Conservation (phyloP, 495 filamentous ascomycete species). For the Neohortaea acidophila region DNA sequence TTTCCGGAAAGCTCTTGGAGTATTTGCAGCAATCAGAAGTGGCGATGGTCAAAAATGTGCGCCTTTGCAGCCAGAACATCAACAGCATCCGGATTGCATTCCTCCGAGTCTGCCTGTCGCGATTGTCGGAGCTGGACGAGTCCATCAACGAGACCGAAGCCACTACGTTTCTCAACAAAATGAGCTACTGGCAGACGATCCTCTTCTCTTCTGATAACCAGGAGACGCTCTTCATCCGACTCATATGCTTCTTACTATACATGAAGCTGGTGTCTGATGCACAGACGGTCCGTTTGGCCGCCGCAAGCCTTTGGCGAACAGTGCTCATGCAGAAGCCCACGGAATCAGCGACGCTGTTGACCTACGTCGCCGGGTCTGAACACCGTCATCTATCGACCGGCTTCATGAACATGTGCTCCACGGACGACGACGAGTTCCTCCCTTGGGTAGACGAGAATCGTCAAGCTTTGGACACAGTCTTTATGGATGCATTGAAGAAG, state of each 20-base stretch:
- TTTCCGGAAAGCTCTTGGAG: constrained; percentile 69
- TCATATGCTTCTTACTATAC: constrained; percentile 85
- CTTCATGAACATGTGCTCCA: constrained; percentile 67
- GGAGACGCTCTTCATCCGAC: constrained; percentile 59
- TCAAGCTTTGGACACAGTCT: constrained; percentile 63
- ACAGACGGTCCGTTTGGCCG: constrained; percentile 51
- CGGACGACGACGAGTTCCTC: constrained; percentile 77
- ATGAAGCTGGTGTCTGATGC: constrained; percentile 55
- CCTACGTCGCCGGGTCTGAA: constrained; percentile 49
- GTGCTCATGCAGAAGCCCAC: constrained; percentile 83
- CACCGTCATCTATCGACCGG: constrained; percentile 57
- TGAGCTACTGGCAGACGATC: constrained; percentile 90
- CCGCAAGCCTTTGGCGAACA: constrained; percentile 75
- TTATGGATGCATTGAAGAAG: constrained; percentile 62
- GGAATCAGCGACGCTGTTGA: constrained; percentile 59
- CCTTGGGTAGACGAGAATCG: constrained; percentile 74
- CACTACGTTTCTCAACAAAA: constrained; percentile 56
- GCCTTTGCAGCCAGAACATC: constrained; percentile 71
- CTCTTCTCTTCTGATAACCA: constrained; percentile 59
- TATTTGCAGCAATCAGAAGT: constrained; percentile 80
- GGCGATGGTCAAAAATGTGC: constrained; percentile 61
- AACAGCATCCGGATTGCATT: constrained; percentile 58
- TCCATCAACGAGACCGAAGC: constrained; percentile 42
- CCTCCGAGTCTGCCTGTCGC: constrained; percentile 58
- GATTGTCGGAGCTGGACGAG: constrained; percentile 69